Evolutionary conservation across 257 asterid species (phyloP).

Genomic region (Petunia axillaris): DNA sequence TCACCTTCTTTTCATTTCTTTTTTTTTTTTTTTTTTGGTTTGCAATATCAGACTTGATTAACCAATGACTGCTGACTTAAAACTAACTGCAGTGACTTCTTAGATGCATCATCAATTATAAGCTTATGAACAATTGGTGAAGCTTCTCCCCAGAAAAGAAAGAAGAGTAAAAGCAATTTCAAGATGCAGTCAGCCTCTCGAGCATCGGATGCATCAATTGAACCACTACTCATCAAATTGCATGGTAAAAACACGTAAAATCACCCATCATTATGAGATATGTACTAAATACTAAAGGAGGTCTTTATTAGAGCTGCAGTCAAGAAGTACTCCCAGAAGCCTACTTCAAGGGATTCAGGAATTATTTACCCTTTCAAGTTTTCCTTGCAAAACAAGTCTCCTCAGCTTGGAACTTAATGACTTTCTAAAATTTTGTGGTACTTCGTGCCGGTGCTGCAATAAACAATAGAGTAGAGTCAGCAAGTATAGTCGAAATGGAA

Average conservation of each 20-base stretch:
- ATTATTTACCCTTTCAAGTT: constrained; percentile 53
- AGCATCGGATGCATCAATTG: constrained; percentile 10
- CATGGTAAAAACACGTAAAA: neutral
- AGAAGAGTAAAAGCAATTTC: constrained; percentile 22
- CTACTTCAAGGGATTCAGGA: constrained; percentile 15
- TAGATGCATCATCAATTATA: neutral
- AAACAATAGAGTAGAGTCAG: constrained; percentile 1
- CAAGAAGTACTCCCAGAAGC: constrained; percentile 12
- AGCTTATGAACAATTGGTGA: neutral
- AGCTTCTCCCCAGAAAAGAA: neutral
- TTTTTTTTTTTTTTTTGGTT: neutral
- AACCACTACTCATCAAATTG: neutral
- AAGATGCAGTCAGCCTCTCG: neutral
- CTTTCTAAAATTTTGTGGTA: constrained; percentile 50
- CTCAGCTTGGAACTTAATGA: constrained; percentile 48
- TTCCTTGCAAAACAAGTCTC: constrained; percentile 54
- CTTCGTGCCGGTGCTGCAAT: constrained; percentile 47
- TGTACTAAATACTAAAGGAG: neutral
- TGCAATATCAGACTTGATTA: constrained; percentile 13
- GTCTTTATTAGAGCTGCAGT: neutral
- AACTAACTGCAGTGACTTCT: neutral
- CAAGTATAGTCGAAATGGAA: constrained; percentile 10
- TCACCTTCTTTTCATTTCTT: neutral
- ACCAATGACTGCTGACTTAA: constrained; percentile 8
- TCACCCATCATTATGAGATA: constrained; percentile 12